These are phyloP conservation scores for Lachancea sp. DNA, from an alignment of 805 yeast species.

Conservation along the genomic window DNA sequence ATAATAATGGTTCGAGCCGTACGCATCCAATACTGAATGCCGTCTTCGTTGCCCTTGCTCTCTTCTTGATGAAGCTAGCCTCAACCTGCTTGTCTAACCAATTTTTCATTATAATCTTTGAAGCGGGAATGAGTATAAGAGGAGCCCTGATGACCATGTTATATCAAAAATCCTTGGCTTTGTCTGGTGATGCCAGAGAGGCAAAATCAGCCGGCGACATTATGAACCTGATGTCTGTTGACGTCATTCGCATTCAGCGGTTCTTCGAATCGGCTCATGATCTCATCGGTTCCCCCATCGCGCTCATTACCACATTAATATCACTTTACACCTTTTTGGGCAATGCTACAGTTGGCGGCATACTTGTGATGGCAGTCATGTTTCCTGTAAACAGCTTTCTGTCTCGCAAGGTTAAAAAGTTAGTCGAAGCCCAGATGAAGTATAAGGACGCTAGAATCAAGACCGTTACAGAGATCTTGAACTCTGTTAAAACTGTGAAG, in stretches of 20 bases:
- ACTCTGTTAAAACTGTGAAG: conserved; percentile 57
- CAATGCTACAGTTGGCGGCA: conserved; percentile 51
- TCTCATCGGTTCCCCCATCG: conserved; percentile 52
- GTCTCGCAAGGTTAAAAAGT: conserved; percentile 39
- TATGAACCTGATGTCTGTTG: conserved; percentile 72
- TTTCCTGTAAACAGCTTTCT: conserved; percentile 50
- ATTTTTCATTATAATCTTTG: conserved; percentile 51
- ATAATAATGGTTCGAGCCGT: conserved; percentile 9
- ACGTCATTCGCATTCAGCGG: conserved; percentile 58
- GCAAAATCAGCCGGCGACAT: conserved; percentile 70
- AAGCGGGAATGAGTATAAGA: conserved; percentile 59
- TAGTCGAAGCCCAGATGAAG: conserved; percentile 53
- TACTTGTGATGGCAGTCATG: conserved; percentile 46
- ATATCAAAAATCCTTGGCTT: conserved; percentile 59
- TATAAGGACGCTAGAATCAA: conserved; percentile 56
- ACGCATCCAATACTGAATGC: conserved; percentile 52
- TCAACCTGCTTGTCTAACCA: conserved; percentile 64
- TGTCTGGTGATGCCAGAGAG: conserved; percentile 61
- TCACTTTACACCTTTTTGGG: conserved; percentile 55
- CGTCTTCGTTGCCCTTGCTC: conserved; percentile 50
- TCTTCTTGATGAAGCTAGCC: conserved; percentile 56
- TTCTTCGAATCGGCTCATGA: conserved; percentile 49
- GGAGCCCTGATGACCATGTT: conserved; percentile 61
- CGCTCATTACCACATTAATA: conserved; percentile 45
- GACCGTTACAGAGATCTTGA: conserved; percentile 51